Evolutionary conservation across 192 early-diverging fungal genomes (phyloP).

Genomic region (Podila horticola): DNA sequence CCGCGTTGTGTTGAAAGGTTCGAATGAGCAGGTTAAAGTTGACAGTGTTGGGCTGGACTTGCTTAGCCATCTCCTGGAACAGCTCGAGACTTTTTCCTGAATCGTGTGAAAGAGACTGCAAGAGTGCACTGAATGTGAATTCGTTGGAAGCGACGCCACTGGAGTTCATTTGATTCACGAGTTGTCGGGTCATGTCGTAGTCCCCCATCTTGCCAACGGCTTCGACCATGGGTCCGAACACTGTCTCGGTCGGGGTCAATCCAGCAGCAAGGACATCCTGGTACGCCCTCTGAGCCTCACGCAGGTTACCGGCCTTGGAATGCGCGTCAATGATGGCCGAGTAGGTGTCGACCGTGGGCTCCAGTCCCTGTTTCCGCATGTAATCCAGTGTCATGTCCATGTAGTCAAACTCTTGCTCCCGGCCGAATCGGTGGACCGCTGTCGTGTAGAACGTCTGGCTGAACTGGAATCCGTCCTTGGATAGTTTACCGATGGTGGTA

Average conservation of each 20-base stretch:
- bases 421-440: slow-evolving; percentile 40
- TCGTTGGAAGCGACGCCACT: slow-evolving; percentile 31
- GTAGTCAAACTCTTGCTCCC: slow-evolving; percentile 27
- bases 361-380: slow-evolving; percentile 40
- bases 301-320: slow-evolving; percentile 41
- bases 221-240: slow-evolving; percentile 42
- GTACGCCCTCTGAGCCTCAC: slow-evolving; percentile 35
- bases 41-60: slow-evolving; percentile 49
- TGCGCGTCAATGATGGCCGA: slow-evolving; percentile 45
- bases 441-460: slow-evolving; percentile 32
- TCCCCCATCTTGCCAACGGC: slow-evolving; percentile 49
- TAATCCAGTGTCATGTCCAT: slow-evolving; percentile 32
- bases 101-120: slow-evolving; percentile 30
- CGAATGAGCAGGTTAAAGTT: slow-evolving; percentile 59
- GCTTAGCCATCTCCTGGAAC: slow-evolving; percentile 34
- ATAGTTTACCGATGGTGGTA: slow-evolving; percentile 2
- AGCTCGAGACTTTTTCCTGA: slow-evolving; percentile 10
- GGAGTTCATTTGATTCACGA: slow-evolving; percentile 46
- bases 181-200: slow-evolving; percentile 41
- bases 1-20: slow-evolving; percentile 51
- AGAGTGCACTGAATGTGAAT: slow-evolving; percentile 41
- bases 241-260: slow-evolving; percentile 14
- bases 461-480: slow-evolving; percentile 20
- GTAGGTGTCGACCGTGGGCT: slow-evolving; percentile 31
- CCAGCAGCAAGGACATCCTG: slow-evolving; percentile 35